Evolutionary conservation across 2,329 filamentous ascomycete genomes (phyloP).

Genomic region (Aphanocladium album): DNA sequence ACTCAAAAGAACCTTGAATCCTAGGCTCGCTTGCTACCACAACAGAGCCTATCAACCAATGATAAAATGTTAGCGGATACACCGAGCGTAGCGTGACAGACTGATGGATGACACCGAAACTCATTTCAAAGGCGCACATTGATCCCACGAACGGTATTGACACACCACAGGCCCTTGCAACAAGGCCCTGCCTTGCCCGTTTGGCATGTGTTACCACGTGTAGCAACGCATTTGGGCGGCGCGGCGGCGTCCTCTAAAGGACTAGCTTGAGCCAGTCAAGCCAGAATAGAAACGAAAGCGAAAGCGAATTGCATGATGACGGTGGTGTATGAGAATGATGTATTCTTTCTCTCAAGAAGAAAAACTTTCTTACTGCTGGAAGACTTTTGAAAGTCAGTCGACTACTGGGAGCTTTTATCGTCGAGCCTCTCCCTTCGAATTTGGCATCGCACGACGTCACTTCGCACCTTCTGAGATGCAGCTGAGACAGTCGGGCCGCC

Average conservation of each 20-base stretch:
- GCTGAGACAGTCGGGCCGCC: too few species aligned
- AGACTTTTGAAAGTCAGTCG: too few species aligned
- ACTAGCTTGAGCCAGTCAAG: neutral
- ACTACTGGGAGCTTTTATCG: too few species aligned
- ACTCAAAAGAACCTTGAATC: neutral
- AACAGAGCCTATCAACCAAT: neutral
- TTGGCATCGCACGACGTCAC: too few species aligned
- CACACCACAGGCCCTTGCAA: neutral
- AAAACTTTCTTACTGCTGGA: too few species aligned
- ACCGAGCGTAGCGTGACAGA: neutral
- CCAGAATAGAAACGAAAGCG: neutral
- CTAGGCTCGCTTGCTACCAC: neutral
- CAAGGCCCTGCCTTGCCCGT: neutral
- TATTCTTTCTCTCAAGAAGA: too few species aligned
- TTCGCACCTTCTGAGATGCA: too few species aligned
- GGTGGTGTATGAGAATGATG: neutral
- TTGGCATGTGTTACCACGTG: neutral
- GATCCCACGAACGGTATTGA: neutral
- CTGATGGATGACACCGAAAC: neutral
- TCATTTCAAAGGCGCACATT: neutral
- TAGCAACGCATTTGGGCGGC: neutral
- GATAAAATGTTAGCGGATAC: neutral
- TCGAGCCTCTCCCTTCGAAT: too few species aligned
- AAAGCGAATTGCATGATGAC: neutral
- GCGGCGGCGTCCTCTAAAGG: neutral